Percentiles rank a stretch among this genome's conserved stretches.
Conservation (phyloP, 768 basidiomycete species). For the Tylopilus plumbeoviolaceoides region DNA sequence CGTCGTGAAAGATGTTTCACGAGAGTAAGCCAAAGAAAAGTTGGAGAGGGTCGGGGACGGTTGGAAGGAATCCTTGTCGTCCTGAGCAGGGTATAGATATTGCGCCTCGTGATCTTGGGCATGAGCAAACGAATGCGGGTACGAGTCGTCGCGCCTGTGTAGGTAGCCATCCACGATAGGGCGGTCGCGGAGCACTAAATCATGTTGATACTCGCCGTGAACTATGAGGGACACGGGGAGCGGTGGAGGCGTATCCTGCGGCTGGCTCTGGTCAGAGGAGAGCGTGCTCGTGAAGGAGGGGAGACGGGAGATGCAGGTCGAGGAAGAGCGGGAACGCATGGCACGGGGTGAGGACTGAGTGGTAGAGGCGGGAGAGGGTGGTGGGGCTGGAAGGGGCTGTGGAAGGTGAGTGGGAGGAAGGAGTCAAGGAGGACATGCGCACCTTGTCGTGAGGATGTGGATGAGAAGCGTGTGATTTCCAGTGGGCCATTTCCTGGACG, state of each 20-base stretch:
- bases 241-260: conserved; percentile 23
- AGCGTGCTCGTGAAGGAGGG: conserved; percentile 33
- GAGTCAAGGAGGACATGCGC: fast-evolving
- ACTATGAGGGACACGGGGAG: conserved; percentile 30
- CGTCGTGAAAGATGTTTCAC: conserved; percentile 23
- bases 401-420: background rate
- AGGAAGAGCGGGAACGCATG: conserved; percentile 30
- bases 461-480: conserved; percentile 9
- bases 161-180: conserved; percentile 3
- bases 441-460: conserved; percentile 15
- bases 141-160: conserved; percentile 18
- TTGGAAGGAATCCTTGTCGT: conserved; percentile 25
- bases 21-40: conserved; percentile 26
- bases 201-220: conserved; percentile 27
- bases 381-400: conserved; percentile 20
- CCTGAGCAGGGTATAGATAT: conserved; percentile 8
- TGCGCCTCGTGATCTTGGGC: conserved; percentile 18
- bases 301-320: conserved; percentile 28
- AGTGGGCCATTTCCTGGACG: conserved; percentile 34
- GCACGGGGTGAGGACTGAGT: conserved; percentile 25
- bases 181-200: conserved; percentile 15
- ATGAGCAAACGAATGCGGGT: background rate
- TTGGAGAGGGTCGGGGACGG: conserved; percentile 28
- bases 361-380: conserved; percentile 28
- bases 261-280: conserved; percentile 31